These are phyloP conservation scores for Cladosporium sp. DNA, from an alignment of 2,329 filamentous ascomycete genomes.

Conservation along the genomic window DNA sequence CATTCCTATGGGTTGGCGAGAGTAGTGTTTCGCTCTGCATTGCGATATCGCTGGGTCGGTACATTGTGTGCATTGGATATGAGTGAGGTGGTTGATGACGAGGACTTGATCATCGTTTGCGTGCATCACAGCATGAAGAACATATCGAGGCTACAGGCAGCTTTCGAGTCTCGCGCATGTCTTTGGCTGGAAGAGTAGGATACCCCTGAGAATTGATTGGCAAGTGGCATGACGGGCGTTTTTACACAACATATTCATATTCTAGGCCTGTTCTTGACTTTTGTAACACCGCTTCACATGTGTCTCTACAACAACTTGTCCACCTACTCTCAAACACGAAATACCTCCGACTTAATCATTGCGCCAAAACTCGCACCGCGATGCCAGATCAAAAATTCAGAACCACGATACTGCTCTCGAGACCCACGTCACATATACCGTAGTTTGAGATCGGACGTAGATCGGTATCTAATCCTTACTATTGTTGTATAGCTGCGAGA, in stretches of 20 bases:
- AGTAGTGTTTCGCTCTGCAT: neutral
- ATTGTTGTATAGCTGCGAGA: neutral
- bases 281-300: neutral
- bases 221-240: neutral
- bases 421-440: neutral
- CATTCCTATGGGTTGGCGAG: neutral
- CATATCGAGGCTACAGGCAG: neutral
- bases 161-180: neutral
- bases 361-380: neutral
- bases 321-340: neutral
- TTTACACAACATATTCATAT: neutral
- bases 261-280: neutral
- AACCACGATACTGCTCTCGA: neutral
- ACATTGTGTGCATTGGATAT: neutral
- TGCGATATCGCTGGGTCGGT: neutral
- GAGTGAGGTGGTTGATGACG: neutral
- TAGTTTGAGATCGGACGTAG: neutral
- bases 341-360: neutral
- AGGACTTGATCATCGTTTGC: neutral
- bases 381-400: neutral
- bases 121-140: neutral
- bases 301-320: neutral
- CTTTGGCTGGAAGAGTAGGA: neutral
- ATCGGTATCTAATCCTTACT: neutral
- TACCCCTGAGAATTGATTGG: neutral